These are phyloP conservation scores for Populus ilicifolia DNA, from an alignment of 345 rosid genomes.

Conservation along the genomic window DNA sequence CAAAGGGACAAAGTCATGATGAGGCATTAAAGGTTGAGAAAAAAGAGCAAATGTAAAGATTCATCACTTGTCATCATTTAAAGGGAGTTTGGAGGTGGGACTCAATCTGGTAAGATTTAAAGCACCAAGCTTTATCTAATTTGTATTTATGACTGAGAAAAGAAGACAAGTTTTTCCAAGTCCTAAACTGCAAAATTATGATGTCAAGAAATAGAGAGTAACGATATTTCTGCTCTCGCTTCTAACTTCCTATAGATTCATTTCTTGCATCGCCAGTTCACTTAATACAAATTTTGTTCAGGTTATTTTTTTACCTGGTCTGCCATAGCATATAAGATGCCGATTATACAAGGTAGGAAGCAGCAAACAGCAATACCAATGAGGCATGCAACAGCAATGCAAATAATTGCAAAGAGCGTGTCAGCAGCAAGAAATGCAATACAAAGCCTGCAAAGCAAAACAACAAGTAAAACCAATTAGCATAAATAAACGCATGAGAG, in stretches of 20 bases:
- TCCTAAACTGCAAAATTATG: neutral
- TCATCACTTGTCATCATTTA: neutral
- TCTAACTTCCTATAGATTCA: neutral
- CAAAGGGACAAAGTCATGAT: neutral
- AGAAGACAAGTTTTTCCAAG: neutral
- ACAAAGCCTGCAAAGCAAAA: conserved; percentile 64
- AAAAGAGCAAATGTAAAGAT: neutral
- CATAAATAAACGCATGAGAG: neutral
- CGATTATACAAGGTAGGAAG: conserved; percentile 92
- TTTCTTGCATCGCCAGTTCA: neutral
- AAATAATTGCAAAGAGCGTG: conserved; percentile 69
- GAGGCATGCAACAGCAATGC: conserved; percentile 67
- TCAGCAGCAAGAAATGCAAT: conserved; percentile 80
- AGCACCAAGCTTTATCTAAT: neutral
- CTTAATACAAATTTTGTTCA: neutral
- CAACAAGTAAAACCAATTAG: conserved; percentile 5
- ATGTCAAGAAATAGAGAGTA: neutral
- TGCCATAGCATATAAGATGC: conserved; percentile 69
- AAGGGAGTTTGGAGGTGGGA: neutral
- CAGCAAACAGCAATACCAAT: conserved; percentile 88
- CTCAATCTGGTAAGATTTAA: neutral
- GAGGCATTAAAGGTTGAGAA: neutral
- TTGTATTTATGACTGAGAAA: neutral
- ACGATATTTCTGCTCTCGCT: neutral
- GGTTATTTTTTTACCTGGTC: conserved; percentile 53